Conservation (phyloP, 2,329 filamentous ascomycete species). For the Aspergillus uvarum region DNA sequence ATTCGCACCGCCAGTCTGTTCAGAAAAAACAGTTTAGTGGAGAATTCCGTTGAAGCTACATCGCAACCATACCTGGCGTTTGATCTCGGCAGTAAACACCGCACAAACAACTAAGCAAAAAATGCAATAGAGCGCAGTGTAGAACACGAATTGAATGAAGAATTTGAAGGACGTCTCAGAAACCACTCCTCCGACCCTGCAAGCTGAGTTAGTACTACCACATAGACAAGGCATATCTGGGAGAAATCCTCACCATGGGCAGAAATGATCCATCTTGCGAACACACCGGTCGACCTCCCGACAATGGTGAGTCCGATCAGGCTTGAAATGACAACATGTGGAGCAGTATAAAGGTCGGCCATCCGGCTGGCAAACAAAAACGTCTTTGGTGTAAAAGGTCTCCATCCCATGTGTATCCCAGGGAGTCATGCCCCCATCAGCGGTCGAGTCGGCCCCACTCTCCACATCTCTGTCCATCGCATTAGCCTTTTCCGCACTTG, state of each 20-base stretch:
- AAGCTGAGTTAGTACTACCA: slow-evolving; percentile 13
- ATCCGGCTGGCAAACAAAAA: slow-evolving; percentile 79
- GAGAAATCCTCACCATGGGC: slow-evolving; percentile 63
- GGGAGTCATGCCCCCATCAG: slow-evolving; percentile 27
- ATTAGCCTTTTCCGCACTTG: slow-evolving; percentile 25
- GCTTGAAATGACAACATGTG: slow-evolving; percentile 81
- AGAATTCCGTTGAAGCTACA: background rate
- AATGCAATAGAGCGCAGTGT: slow-evolving; percentile 66
- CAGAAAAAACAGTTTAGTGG: slow-evolving; percentile 13
- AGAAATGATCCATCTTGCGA: slow-evolving; percentile 91
- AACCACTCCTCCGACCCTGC: slow-evolving; percentile 85
- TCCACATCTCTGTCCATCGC: slow-evolving; percentile 29
- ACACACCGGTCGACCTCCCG: slow-evolving; percentile 79
- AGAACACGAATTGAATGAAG: slow-evolving; percentile 83
- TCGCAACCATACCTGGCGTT: slow-evolving; percentile 41
- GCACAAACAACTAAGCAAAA: slow-evolving; percentile 64
- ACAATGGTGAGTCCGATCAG: slow-evolving; percentile 84
- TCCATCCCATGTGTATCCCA: slow-evolving; percentile 70
- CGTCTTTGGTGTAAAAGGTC: slow-evolving; percentile 75
- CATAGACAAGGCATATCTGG: background rate
- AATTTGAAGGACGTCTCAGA: slow-evolving; percentile 86
- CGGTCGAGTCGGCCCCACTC: slow-evolving; percentile 23
- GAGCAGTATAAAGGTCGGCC: slow-evolving; percentile 87
- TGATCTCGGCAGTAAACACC: slow-evolving; percentile 61
- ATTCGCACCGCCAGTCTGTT: slow-evolving; percentile 47